Conservation (phyloP, 2,329 filamentous ascomycete genomes). For the Aplosporella prunicola region DNA sequence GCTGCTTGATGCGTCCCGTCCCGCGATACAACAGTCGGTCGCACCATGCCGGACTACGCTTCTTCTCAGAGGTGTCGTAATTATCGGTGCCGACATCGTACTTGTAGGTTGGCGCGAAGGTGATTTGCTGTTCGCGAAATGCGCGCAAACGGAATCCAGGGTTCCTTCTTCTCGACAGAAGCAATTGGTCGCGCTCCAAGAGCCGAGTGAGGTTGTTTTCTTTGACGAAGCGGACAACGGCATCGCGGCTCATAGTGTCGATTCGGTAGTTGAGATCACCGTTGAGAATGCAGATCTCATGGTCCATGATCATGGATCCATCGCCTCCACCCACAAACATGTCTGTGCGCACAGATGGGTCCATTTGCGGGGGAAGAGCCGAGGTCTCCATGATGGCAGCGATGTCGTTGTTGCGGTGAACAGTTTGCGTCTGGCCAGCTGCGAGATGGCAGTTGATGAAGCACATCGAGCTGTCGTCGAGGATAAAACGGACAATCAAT, state of each 20-base stretch:
- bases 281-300: constrained; percentile 94
- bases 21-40: constrained; percentile 85
- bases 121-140: constrained; percentile 84
- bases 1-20: constrained; percentile 69
- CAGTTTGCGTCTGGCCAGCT: constrained; percentile 83
- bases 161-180: constrained; percentile 81
- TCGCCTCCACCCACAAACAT: constrained; percentile 87
- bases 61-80: constrained; percentile 93
- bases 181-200: constrained; percentile 84
- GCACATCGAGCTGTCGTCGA: constrained; percentile 90
- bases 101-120: constrained; percentile 94
- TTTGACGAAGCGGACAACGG: constrained; percentile 77
- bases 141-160: constrained; percentile 79
- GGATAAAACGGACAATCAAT: constrained; percentile 77
- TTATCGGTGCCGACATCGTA: constrained; percentile 93
- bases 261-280: constrained; percentile 98
- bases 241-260: constrained; percentile 90
- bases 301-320: constrained; percentile 87
- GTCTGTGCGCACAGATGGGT: constrained; percentile 57
- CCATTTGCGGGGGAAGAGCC: constrained; percentile 62
- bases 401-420: constrained; percentile 84
- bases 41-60: constrained; percentile 90
- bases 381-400: constrained; percentile 77
- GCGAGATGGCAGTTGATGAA: constrained; percentile 97
- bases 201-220: constrained; percentile 74